phyloP scores from a whole-genome alignment of 1,284 basidiomycete genomes.

The Leccinum subrobustum region DNA sequence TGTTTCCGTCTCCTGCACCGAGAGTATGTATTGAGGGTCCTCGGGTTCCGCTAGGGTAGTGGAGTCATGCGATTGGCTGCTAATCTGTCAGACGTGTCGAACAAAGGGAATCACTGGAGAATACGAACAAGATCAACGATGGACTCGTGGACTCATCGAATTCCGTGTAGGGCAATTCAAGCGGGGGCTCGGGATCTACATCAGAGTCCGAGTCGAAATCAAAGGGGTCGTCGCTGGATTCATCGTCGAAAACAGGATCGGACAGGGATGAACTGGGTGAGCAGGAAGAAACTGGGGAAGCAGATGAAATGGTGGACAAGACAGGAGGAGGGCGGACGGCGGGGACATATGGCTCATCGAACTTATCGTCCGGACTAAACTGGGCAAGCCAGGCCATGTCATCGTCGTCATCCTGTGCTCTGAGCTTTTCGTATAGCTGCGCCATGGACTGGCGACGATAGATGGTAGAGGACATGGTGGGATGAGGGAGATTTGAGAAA shows the following conservation, averaged over 20 bases:
- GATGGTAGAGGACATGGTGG: constrained; percentile 30
- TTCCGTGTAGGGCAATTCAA: constrained; percentile 15
- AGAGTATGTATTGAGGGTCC: constrained; percentile 19
- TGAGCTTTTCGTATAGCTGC: constrained; percentile 35
- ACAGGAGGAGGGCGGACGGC: constrained; percentile 19
- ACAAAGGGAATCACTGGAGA: neutral
- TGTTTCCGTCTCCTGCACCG: neutral
- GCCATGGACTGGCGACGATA: constrained; percentile 37
- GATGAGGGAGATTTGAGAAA: constrained; percentile 12
- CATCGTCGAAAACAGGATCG: constrained; percentile 19
- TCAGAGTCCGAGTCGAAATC: constrained; percentile 32
- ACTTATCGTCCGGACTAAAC: constrained; percentile 34
- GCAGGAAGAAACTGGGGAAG: constrained; percentile 21
- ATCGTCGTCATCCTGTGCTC: constrained; percentile 35
- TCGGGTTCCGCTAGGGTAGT: neutral
- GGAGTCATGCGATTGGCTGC: constrained; percentile 22
- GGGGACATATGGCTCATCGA: constrained; percentile 27
- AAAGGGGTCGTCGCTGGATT: constrained; percentile 26
- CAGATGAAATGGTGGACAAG: constrained; percentile 31
- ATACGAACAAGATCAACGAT: constrained; percentile 28
- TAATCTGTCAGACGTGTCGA: constrained; percentile 16
- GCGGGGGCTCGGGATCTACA: constrained; percentile 21
- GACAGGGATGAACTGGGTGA: constrained; percentile 25
- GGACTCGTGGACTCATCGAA: constrained; percentile 12
- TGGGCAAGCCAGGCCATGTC: constrained; percentile 36